Percentiles rank a stretch among this genome's conserved stretches.
Conservation (phyloP, 768 basidiomycete genomes). For the Dioszegia aurantiaca region DNA sequence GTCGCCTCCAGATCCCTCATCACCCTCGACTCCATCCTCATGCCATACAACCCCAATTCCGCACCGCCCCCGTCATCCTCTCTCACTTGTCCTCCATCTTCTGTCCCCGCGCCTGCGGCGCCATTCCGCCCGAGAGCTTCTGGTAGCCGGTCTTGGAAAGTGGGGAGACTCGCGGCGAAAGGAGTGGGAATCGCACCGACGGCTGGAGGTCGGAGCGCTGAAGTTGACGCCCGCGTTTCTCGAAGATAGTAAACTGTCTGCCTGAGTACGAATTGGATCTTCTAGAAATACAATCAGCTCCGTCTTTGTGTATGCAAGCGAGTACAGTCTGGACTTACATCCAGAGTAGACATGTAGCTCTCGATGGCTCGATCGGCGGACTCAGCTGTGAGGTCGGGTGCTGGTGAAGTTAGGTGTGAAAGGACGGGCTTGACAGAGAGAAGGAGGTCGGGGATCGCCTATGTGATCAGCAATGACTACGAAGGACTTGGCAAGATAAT, state of each 20-base stretch:
- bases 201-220: slow-evolving; percentile 26
- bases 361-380: slow-evolving; percentile 25
- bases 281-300: slow-evolving; percentile 19
- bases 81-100: background rate
- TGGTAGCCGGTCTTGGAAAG: too few species aligned
- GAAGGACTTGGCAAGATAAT: background rate
- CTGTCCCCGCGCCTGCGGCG: background rate
- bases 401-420: slow-evolving; percentile 23
- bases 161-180: slow-evolving; percentile 34
- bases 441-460: slow-evolving; percentile 40
- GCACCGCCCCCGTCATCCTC: slow-evolving; percentile 7
- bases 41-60: slow-evolving; percentile 37
- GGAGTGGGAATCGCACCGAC: slow-evolving; percentile 36
- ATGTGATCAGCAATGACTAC: background rate
- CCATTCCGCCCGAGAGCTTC: background rate
- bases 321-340: slow-evolving; percentile 25
- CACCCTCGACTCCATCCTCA: slow-evolving; percentile 29
- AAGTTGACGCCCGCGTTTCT: slow-evolving; percentile 30
- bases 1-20: slow-evolving; percentile 28
- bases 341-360: slow-evolving; percentile 33
- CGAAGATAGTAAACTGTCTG: slow-evolving; percentile 46
- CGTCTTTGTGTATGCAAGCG: background rate
- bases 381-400: background rate
- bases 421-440: slow-evolving; percentile 38
- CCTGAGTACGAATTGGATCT: slow-evolving; percentile 48